These are phyloP conservation scores for Alternaria burnsii DNA, from an alignment of 2,329 filamentous ascomycete species.

Conservation along the genomic window DNA sequence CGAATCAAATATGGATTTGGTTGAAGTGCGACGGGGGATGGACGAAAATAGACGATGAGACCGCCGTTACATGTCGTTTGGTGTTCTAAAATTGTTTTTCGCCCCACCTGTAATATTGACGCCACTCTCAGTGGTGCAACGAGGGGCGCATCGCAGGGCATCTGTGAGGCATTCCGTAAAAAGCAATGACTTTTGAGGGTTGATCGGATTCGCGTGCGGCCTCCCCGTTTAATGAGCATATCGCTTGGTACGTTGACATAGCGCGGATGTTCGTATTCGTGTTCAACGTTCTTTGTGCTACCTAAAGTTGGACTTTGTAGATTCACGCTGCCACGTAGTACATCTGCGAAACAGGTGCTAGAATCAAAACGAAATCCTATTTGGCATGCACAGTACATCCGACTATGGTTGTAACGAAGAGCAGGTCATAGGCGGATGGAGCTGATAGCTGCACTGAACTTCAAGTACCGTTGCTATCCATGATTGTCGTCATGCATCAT, in stretches of 20 bases:
- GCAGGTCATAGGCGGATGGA: background rate
- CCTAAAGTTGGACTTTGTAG: background rate
- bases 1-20: accelerated
- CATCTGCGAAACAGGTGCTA: background rate
- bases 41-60: too few species aligned
- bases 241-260: background rate
- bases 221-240: background rate
- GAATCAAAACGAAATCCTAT: background rate
- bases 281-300: background rate
- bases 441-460: background rate
- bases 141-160: background rate
- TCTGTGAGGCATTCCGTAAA: background rate
- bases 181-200: too few species aligned
- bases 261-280: background rate
- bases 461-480: background rate
- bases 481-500: background rate
- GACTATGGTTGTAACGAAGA: background rate
- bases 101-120: too few species aligned
- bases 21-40: too few species aligned
- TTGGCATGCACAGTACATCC: background rate
- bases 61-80: too few species aligned
- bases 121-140: too few species aligned
- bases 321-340: background rate
- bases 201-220: background rate
- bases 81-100: too few species aligned